Evolutionary conservation across 805 yeast genomes (phyloP), one percentile per base, ranked within the genome.

Genomic region (Metschnikowia dekortorum): DNA sequence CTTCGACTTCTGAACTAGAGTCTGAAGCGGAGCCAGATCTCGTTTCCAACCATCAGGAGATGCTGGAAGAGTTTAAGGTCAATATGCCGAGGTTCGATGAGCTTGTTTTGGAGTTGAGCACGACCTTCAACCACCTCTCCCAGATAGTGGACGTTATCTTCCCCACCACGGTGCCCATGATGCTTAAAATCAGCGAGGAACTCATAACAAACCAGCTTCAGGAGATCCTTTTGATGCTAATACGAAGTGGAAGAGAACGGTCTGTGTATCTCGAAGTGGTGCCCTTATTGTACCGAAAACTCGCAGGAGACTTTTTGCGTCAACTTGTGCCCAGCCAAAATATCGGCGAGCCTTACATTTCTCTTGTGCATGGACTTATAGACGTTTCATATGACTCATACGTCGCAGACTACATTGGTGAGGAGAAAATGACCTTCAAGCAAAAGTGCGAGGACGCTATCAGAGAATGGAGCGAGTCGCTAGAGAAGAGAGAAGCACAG

Each of bases 131-230:
- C 52, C 59, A 67, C 13, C 71, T 75, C 43, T 61, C 75, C 7
- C 47, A 53, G 7, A 65, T 68, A 1, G 70, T 78, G 16, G 80
- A 78, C 52, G 51, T 55, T 9, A 69, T 78, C 2, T 79, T 80
- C 54, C 80, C 80, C 2, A 63, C 55, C 14, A 52, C 69, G 3
- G 66, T 70, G 8, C 80, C 81, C 0, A 76, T 78, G 68, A 72
- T 74, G 73, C 68, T 68, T 55, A 71, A 75, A 48, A 70, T 79
- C 4, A 64, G 77, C 43, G 83, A 80, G 54, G 78, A 73, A 42
- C 64, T 79, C 36, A 65, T 73, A 2, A 59, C 71, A 10, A 73
- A 69, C 54, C 74, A 70, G 48, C 52, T 73, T n/a, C 61, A 65
- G 47, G 76, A 72, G 35, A 51, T 67, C 8, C 51, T 70, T 1